Percentiles rank a stretch among this genome's conserved stretches.
Conservation (phyloP, 257 asterid genomes). For the Solanum boliviense region DNA sequence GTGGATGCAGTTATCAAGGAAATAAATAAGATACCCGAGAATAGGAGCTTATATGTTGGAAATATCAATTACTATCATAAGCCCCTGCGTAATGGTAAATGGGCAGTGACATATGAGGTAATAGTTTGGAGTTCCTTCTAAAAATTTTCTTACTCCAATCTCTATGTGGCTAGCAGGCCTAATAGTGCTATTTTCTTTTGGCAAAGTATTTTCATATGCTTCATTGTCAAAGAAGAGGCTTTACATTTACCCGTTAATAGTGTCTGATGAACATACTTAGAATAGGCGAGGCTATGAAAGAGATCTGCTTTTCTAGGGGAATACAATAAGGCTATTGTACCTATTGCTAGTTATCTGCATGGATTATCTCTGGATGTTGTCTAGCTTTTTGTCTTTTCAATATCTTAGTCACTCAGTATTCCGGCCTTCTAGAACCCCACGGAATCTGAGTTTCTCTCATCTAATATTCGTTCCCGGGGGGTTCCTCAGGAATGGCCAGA, state of each 20-base stretch:
- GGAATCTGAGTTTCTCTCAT: background rate
- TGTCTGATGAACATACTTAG: background rate
- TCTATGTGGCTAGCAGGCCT: background rate
- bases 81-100: conserved; percentile 89
- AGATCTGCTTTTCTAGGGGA: background rate
- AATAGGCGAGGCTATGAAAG: background rate
- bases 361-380: background rate
- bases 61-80: conserved; percentile 80
- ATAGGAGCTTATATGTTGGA: conserved; percentile 69
- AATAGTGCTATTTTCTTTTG: background rate
- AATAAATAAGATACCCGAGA: conserved; percentile 46
- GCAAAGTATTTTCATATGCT: background rate
- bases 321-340: background rate
- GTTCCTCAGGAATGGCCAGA: conserved; percentile 89
- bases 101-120: conserved; percentile 95
- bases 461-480: background rate
- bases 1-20: conserved; percentile 66
- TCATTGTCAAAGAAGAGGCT: background rate
- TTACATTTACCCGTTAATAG: background rate
- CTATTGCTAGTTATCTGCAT: background rate
- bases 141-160: background rate
- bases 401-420: background rate
- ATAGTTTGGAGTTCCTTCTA: background rate
- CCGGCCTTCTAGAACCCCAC: background rate
- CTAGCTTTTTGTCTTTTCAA: background rate